Evolutionary conservation across 129 eudicot genomes (phyloP).

Genomic region (Lonicera japonica): DNA sequence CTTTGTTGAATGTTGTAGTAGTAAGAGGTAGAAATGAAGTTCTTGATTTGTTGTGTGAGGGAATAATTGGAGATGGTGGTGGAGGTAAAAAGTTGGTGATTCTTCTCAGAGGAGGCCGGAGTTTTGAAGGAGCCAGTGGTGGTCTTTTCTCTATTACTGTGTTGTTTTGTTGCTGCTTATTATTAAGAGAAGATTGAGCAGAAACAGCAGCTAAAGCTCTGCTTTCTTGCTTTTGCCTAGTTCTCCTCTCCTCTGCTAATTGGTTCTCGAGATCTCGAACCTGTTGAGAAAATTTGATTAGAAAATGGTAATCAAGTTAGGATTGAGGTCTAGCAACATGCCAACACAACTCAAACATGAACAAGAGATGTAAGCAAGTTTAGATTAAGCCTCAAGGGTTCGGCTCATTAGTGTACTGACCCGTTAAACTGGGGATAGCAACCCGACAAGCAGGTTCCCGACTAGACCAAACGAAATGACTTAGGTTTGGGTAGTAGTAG

Average conservation of each 20-base stretch:
- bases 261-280: constrained; percentile 80
- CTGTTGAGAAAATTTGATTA: constrained; percentile 14
- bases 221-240: constrained; percentile 70
- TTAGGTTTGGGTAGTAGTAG: too few species aligned
- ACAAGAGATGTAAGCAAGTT: too few species aligned
- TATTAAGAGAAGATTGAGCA: constrained; percentile 39
- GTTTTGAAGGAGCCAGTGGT: constrained; percentile 62
- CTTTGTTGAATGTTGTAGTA: constrained; percentile 40
- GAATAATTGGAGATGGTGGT: constrained; percentile 34
- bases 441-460: too few species aligned
- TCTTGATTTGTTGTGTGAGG: constrained; percentile 34
- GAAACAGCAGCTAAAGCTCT: constrained; percentile 68
- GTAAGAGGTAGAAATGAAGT: constrained; percentile 21
- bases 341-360: too few species aligned
- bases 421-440: too few species aligned
- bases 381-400: too few species aligned
- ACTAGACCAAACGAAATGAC: too few species aligned
- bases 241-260: constrained; percentile 77
- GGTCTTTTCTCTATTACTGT: constrained; percentile 61
- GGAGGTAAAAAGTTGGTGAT: constrained; percentile 59
- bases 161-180: constrained; percentile 37
- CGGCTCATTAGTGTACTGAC: too few species aligned
- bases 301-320: too few species aligned
- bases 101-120: constrained; percentile 69
- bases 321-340: too few species aligned